Evolutionary conservation across 2,329 filamentous ascomycete species (phyloP), one percentile per base, ranked within the genome.

Genomic region (Tolypocladium inflatum): DNA sequence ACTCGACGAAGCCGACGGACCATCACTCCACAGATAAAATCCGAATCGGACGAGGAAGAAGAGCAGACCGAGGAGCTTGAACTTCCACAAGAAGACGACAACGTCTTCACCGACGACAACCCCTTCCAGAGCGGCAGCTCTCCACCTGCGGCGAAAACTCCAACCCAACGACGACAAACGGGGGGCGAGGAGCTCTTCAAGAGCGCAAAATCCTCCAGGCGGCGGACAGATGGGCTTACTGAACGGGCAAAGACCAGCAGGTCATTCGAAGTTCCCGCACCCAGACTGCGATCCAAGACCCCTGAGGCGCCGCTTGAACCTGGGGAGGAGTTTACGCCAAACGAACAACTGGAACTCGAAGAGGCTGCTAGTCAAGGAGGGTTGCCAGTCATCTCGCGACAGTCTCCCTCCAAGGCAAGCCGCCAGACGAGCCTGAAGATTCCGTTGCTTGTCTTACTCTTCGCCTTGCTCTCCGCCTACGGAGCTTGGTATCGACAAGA

Each of bases 281-380:
- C 77, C 43, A 74, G 76, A 55, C 55, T 65, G 7, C 70, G 70
- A 17, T 62, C 69, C 19, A 65, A 68, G 50, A 70, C 69, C 4
- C 72, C 74, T 0, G 73, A 74, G 33, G 65, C 69, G 6, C 37
- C 64, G 15, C 58, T 90, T 7, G 87, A 91, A 60, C 79, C 86
- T 0, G 90, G 89, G 4, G 94, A 97, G 71, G 94, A 99, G 67
- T 99, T 97, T 64, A 96, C 92, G 0, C 90, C 92, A 0, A 91
- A 97, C 62, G 93, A 90, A 68, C 89, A 92, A 72, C 76, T 95
- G 15, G 91, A 91, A 62, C 76, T 96, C 52, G 83, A 87, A 55
- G 88, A 92, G 63, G 82, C 87, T 55, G 82, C 81, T 5, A 75
- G 76, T 58, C 76, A 79, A 54, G 82, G 83, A 53, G 71, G 83